Base-by-base conservation (phyloP, 345 rosid species). In the Euphorbia lathyris region DNA sequence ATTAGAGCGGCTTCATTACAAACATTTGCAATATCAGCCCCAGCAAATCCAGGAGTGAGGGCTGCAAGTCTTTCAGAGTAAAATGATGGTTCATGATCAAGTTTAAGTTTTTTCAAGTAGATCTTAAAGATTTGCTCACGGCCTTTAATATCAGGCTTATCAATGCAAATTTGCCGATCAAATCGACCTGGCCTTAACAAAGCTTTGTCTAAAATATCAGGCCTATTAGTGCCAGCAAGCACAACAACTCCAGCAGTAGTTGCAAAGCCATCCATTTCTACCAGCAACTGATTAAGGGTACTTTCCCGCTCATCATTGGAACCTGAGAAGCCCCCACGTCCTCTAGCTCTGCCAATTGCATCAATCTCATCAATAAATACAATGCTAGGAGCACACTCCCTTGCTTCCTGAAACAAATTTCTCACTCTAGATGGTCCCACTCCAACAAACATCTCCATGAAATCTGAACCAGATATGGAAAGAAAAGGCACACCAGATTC, bases 251-350 rank as follows among this genome's bases (percentile, higher is more conserved):
- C 99, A 42, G 96, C 23, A 6, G 97, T 95, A 27, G 98, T 95
- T 70, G 93, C 98, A 78, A 95, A 95, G 22, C 99, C 99, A 20
- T 95, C 99, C 99, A 95, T 95, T 79, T 92, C 98, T 17, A 95
- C 99, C 0, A 95, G 79, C 76, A 95, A 76, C 74, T 92, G 99
- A 75, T 92, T 92, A 55, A 92, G 84, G 34, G 98, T 95, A 76
- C 98, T 95, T 75, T 95, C 99, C 45, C 99, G 96, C 83, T 95
- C 98, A 51, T 82, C 98, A 68, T 95, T 92, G 52, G 85, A 78
- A 53, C 80, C 79, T 5, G 79, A 72, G 57, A 92, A 79, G 53
- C 85, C 78, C 45, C 79, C 74, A 30, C 76, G 80, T 36, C 82
- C 98, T 73, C 99, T 87, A 36, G 99, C 96, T 40, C 94, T 80